Evolutionary conservation across 192 early-diverging fungal species (phyloP).

Genomic region (Chytriomyces sp.): DNA sequence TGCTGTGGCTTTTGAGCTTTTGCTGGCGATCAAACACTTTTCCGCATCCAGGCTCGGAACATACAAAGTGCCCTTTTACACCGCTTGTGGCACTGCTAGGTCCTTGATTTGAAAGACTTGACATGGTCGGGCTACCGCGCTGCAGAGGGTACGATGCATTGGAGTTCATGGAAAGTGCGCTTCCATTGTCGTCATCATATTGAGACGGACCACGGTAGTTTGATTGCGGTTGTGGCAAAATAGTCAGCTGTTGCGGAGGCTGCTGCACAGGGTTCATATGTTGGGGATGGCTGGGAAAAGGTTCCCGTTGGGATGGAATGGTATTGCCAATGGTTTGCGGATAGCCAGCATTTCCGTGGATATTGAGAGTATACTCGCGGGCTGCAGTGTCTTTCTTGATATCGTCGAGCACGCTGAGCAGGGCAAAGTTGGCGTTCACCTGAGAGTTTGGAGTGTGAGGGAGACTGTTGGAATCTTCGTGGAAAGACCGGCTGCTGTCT

Average conservation of each 20-base stretch:
- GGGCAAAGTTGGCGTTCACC: conserved; percentile 5
- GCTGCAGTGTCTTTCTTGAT: conserved; percentile 19
- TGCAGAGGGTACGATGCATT: not conserved
- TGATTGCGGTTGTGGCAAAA: not conserved
- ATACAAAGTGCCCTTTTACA: conserved; percentile 20
- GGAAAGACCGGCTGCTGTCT: not conserved
- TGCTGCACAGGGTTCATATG: too few relatives aligned
- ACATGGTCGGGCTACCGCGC: conserved; percentile 17
- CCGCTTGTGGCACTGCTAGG: not conserved
- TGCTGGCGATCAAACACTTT: conserved; percentile 35
- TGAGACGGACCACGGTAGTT: conserved; percentile 5
- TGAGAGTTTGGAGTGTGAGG: conserved; percentile 6
- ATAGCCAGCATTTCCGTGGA: not conserved
- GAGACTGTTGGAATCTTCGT: not conserved
- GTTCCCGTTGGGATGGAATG: not conserved
- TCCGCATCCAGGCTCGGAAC: conserved; percentile 18
- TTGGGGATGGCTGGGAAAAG: not conserved
- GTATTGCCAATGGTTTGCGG: too few relatives aligned
- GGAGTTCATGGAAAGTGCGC: conserved; percentile 15
- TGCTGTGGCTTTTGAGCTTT: conserved; percentile 28
- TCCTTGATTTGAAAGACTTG: conserved; percentile 13
- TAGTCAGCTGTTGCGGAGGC: too few relatives aligned
- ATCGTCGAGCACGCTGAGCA: conserved; percentile 17
- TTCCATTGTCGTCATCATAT: conserved; percentile 14
- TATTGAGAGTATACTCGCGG: not conserved